A percentile compares a stretch with the other conserved stretches of the same genome.
phyloP scores from a whole-genome alignment of 345 rosid genomes.

The Salix arbutifolia region DNA sequence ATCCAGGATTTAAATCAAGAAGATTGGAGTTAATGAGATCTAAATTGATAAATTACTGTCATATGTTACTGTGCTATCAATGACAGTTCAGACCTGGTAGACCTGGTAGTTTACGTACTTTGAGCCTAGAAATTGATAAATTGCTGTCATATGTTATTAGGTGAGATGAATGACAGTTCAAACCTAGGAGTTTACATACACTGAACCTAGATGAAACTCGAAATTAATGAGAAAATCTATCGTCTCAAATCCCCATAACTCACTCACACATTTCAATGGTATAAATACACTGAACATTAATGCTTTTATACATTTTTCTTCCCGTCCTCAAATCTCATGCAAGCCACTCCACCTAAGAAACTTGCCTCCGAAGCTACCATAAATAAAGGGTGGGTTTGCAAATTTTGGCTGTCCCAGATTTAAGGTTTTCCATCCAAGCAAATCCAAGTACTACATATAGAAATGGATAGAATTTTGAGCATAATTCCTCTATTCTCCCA shows the following conservation, averaged over 20 bases:
- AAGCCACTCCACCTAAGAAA: neutral
- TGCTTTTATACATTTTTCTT: neutral
- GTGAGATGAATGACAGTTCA: neutral
- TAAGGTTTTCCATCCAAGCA: conserved; percentile 22
- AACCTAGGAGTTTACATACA: neutral
- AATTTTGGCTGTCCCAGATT: conserved; percentile 6
- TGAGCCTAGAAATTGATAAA: neutral
- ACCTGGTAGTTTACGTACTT: neutral
- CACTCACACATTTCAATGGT: conserved; percentile 23
- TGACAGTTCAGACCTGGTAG: neutral
- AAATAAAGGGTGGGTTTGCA: neutral
- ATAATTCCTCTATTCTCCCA: neutral
- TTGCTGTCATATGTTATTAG: neutral
- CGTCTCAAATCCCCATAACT: conserved; percentile 27
- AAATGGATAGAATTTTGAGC: neutral
- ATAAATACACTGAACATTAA: too few relatives aligned
- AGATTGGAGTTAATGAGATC: neutral
- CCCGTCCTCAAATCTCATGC: neutral
- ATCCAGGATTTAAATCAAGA: neutral
- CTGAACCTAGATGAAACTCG: neutral
- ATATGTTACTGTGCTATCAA: neutral
- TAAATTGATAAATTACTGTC: neutral
- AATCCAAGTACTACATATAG: neutral
- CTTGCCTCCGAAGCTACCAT: neutral
- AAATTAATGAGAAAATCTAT: neutral